Evolutionary conservation across 1,139 yeast species (phyloP), one percentile per base, ranked within the genome.

Genomic region (Trichomonascaceae sp.): DNA sequence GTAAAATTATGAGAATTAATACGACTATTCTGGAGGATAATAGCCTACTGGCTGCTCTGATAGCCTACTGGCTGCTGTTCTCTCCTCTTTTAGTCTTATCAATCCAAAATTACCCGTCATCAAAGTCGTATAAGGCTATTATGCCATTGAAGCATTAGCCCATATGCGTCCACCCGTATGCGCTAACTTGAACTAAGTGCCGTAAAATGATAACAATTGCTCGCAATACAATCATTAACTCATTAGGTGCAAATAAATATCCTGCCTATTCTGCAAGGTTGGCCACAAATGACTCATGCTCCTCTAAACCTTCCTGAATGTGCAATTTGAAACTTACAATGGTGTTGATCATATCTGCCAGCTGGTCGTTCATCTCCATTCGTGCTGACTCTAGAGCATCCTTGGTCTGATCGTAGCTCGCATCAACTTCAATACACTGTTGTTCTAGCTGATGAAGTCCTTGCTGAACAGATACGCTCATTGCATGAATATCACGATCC

Each of bases 301-400:
- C 81, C 62, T 81, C 83, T 47, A 84, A 70, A 44, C 80, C 75
- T 36, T 77, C 76, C 65, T 85, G 91, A 49, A 86, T 76, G 55
- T 78, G 80, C 55, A 83, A 70, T 70, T 87, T 87, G 70, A 87
- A 84, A 50, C 75, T 78, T 53, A 85, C 80, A 43, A 83, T 79
- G 53, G 71, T 74, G 55, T 83, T 82, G 54, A 87, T 79, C 63
- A 84, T 76, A 56, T 76, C 75, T 57, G 78, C 80, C 41, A 84
- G 78, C 57, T 80, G 79, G 50, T 78, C 77, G 58, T 78, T 79
- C 62, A 85, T 70, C 13, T 69, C 71, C 53, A 75, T 76, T 46
- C 83, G 75, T 51, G 80, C 75, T 46, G 74, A 74, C 52, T 75
- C 72, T 22, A 84, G 71, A 15, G 76, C 74, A 55, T 75, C 78